Conservation (phyloP, 495 filamentous ascomycete genomes). For the Copromyces sp. region DNA sequence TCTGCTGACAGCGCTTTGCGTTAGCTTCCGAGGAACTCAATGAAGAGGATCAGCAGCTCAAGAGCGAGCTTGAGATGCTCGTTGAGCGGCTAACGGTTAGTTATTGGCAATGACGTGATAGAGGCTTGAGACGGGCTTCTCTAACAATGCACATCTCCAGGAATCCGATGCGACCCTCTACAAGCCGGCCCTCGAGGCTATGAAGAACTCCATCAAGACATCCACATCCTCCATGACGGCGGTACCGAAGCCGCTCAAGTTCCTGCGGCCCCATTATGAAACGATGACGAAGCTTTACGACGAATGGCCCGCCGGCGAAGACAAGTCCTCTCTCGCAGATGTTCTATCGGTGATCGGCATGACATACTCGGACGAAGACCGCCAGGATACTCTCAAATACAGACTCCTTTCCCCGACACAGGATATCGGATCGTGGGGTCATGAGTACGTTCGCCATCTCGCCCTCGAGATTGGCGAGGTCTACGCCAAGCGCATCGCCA, state of each 20-base stretch:
- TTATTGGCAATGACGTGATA: not conserved
- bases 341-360: slow-evolving; percentile 96
- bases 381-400: slow-evolving; percentile 92
- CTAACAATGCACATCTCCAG: slow-evolving; percentile 29
- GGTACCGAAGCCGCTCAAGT: slow-evolving; percentile 96
- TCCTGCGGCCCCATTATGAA: slow-evolving; percentile 91
- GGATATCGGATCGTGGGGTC: slow-evolving; percentile 94
- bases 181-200: slow-evolving; percentile 81
- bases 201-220: slow-evolving; percentile 96
- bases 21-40: slow-evolving; percentile 65
- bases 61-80: slow-evolving; percentile 96
- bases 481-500: slow-evolving; percentile 59
- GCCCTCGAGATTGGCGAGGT: slow-evolving; percentile 94
- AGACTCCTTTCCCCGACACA: slow-evolving; percentile 78
- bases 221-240: slow-evolving; percentile 99
- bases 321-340: slow-evolving; percentile 87
- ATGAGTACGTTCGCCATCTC: slow-evolving; percentile 95
- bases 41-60: slow-evolving; percentile 96
- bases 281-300: slow-evolving; percentile 78
- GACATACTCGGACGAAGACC: slow-evolving; percentile 96
- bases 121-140: slow-evolving; percentile 15
- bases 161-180: slow-evolving; percentile 83
- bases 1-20: slow-evolving; percentile 15
- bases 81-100: slow-evolving; percentile 87
- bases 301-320: slow-evolving; percentile 68